phyloP scores from a whole-genome alignment of 2,329 filamentous ascomycete genomes.

The Colletotrichum kahawae region DNA sequence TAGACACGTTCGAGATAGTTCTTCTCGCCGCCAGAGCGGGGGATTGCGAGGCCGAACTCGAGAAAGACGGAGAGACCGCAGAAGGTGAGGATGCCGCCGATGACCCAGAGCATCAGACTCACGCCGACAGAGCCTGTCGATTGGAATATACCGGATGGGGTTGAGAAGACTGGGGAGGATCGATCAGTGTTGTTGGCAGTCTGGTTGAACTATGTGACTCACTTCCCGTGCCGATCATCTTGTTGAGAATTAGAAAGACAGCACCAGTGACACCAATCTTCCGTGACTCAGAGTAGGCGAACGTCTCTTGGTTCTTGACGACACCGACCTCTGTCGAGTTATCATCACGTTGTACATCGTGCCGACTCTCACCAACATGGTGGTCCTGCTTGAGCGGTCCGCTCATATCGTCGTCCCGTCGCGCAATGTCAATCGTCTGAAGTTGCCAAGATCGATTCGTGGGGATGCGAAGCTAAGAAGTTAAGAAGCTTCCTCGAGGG shows the following conservation, averaged over 20 bases:
- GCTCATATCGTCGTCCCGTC: not conserved
- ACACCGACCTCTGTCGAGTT: not conserved
- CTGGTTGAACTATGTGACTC: conserved; percentile 26
- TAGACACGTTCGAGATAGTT: conserved; percentile 71
- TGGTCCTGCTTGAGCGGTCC: conserved; percentile 4
- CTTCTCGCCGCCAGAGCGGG: conserved; percentile 68
- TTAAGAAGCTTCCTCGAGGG: not conserved
- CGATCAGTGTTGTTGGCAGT: not conserved
- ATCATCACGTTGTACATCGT: not conserved
- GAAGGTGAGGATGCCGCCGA: conserved; percentile 56
- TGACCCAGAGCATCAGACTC: conserved; percentile 37
- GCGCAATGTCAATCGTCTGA: not conserved
- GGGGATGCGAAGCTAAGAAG: not conserved
- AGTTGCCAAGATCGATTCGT: not conserved
- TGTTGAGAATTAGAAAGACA: conserved; percentile 61
- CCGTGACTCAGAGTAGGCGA: conserved; percentile 42
- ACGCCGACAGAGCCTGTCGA: conserved; percentile 57
- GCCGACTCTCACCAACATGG: not conserved
- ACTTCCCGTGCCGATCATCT: conserved; percentile 66
- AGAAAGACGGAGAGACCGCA: conserved; percentile 66
- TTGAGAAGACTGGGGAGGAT: conserved; percentile 40
- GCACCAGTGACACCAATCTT: conserved; percentile 59
- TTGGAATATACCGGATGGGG: conserved; percentile 56
- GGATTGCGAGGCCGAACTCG: conserved; percentile 67
- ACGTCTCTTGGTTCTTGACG: conserved; percentile 31